Conservation (phyloP, 441 rosid genomes). For the Cnidoscolus chayamansa region DNA sequence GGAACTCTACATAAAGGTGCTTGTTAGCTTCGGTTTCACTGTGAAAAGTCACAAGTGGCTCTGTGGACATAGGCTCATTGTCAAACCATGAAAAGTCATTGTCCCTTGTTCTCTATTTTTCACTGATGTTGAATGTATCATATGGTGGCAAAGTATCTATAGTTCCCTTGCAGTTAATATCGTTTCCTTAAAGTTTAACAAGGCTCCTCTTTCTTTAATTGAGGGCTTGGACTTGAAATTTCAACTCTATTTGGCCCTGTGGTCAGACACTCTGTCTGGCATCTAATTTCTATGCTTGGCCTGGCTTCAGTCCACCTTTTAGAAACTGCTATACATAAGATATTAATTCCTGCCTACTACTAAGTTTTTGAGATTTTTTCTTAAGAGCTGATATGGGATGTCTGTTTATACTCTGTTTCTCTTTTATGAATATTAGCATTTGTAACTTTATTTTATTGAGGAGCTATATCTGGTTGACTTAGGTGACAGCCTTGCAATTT, state of each 20-base stretch:
- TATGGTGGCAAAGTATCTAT: background rate
- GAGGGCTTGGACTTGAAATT: background rate
- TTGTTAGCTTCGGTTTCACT: too few relatives aligned
- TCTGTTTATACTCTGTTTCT: background rate
- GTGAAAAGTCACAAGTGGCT: too few relatives aligned
- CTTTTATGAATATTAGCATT: conserved; percentile 8
- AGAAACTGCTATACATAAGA: background rate
- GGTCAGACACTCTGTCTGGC: background rate
- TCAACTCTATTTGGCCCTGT: background rate
- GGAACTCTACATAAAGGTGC: too few relatives aligned
- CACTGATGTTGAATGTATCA: background rate
- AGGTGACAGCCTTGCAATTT: conserved; percentile 82
- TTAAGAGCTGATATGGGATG: background rate
- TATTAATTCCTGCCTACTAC: background rate
- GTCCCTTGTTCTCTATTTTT: too few relatives aligned
- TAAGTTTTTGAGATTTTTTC: background rate
- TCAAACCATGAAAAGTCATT: too few relatives aligned
- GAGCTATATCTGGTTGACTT: conserved; percentile 17
- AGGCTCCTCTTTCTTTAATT: background rate
- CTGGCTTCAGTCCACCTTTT: background rate
- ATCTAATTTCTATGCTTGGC: background rate
- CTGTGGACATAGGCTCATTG: too few relatives aligned
- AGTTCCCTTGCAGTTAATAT: background rate
- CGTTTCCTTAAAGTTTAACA: background rate
- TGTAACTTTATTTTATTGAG: background rate